A percentile compares a stretch with the other conserved stretches of the same genome.
Conservation (phyloP, 495 filamentous ascomycete genomes). For the Filosporella fistucella region DNA sequence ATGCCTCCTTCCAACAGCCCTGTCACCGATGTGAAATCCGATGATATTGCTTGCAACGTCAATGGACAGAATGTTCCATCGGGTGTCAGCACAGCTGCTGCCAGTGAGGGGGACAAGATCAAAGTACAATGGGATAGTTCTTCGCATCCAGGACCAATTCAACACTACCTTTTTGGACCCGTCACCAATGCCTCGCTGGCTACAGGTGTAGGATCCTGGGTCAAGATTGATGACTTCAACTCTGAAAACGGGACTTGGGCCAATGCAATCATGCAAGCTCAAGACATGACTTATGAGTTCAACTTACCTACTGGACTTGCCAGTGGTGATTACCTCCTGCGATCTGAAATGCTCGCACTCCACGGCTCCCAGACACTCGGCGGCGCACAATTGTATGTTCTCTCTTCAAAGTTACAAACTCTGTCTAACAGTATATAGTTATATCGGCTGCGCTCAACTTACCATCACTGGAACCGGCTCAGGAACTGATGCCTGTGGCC, state of each 20-base stretch:
- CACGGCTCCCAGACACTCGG: conserved; percentile 37
- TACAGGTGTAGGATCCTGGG: conserved; percentile 33
- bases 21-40: conserved; percentile 26
- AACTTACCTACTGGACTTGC: conserved; percentile 35
- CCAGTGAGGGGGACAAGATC: conserved; percentile 29
- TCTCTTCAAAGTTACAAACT: neutral
- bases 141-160: conserved; percentile 31
- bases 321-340: conserved; percentile 44
- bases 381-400: conserved; percentile 40
- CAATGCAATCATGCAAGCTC: conserved; percentile 37
- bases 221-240: conserved; percentile 42
- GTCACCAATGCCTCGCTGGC: conserved; percentile 25
- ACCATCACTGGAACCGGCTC: conserved; percentile 40
- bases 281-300: conserved; percentile 37
- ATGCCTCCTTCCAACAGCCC: conserved; percentile 33
- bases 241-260: conserved; percentile 35
- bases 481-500: conserved; percentile 26
- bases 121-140: conserved; percentile 32
- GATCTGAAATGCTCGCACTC: conserved; percentile 49
- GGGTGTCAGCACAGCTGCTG: conserved; percentile 25
- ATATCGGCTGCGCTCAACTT: conserved; percentile 46
- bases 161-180: conserved; percentile 32
- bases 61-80: conserved; percentile 27
- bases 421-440: conserved; percentile 18
- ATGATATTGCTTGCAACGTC: conserved; percentile 32